Conservation (phyloP, 208 protist species). For the Crithidia acanthocephali region DNA sequence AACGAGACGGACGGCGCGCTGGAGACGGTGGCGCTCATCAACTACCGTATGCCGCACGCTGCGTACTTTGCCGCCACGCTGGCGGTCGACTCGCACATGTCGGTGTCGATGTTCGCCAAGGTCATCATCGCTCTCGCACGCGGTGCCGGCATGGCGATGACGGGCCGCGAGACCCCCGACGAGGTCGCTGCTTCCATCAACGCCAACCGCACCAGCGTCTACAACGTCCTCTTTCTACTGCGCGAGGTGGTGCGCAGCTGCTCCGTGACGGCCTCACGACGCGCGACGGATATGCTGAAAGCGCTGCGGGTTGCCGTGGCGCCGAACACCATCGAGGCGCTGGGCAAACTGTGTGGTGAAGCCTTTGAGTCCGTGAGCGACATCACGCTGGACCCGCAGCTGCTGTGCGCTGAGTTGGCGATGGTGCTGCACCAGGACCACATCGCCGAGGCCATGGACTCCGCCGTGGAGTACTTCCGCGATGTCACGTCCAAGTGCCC, state of each 20-base stretch:
- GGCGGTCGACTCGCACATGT: conserved; percentile 87
- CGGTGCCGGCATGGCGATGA: conserved; percentile 88
- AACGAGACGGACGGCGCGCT: conserved; percentile 86
- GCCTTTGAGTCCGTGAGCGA: conserved; percentile 72
- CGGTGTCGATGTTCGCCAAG: conserved; percentile 89
- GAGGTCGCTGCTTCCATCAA: conserved; percentile 77
- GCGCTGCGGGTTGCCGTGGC: conserved; percentile 81
- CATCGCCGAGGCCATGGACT: conserved; percentile 83
- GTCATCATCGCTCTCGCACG: conserved; percentile 83
- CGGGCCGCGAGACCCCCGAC: conserved; percentile 63
- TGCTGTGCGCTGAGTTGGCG: conserved; percentile 90
- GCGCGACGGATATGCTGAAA: conserved; percentile 85
- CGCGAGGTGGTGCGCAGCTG: conserved; percentile 89
- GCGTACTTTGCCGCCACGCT: conserved; percentile 88
- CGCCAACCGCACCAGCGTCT: conserved; percentile 74
- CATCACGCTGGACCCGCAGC: conserved; percentile 76
- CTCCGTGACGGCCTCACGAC: conserved; percentile 72
- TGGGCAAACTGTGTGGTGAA: conserved; percentile 80
- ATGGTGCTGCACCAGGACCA: conserved; percentile 91
- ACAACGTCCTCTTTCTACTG: conserved; percentile 89
- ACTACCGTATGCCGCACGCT: conserved; percentile 91
- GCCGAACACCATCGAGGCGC: conserved; percentile 78
- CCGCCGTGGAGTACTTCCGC: conserved; percentile 76
- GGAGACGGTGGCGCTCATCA: conserved; percentile 79
- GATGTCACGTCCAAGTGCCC: conserved; percentile 77